Evolutionary conservation across 805 yeast species (phyloP), one percentile per base, ranked within the genome.

Genomic region (Kodamaea kakaduensis): DNA sequence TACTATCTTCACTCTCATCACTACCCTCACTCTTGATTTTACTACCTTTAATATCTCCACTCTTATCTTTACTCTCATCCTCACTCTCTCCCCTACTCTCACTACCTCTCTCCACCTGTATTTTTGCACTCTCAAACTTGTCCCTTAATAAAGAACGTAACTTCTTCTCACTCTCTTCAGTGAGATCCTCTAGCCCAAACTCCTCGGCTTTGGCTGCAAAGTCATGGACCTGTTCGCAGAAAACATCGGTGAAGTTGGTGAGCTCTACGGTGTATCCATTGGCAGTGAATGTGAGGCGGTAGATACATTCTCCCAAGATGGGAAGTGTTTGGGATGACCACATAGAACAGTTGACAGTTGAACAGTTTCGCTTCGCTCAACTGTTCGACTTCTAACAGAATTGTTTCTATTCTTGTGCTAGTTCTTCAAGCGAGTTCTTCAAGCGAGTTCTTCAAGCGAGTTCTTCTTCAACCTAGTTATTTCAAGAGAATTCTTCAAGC

Each of bases 111-210:
- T 31, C 22, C 2, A 16, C 28, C 21, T n/a, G 22, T 9, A 24
- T 17, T 23, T 31, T 21, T 23, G 17, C 16, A 7, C 17, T 20
- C 10, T 10, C 18, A 7, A 33, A 16, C 26, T 33, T 13, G 9
- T 23, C 36, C 6, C 22, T 25, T 15, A 55, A 37, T 31, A 60
- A 43, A 5, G 46, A 34, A 6, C 13, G 33, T 19, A 51, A 31
- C 17, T 43, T 46, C 7, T 8, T 29, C 42, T 16, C 38, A 13
- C 20, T 20, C 13, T 16, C 27, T 9, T 28, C 14, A 13, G 22
- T 38, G 21, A 56, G 43, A 40, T 56, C 65, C 27, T 54, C 55
- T 19, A 58, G 44, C 6, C 68, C 67, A 19, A 41, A 33, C n/a
- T 29, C 15, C n/a, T 20, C 22, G 1, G 64, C 64, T 23, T 41